phyloP scores from a whole-genome alignment of 1,284 basidiomycete species.

The Stereum hirsutum region DNA sequence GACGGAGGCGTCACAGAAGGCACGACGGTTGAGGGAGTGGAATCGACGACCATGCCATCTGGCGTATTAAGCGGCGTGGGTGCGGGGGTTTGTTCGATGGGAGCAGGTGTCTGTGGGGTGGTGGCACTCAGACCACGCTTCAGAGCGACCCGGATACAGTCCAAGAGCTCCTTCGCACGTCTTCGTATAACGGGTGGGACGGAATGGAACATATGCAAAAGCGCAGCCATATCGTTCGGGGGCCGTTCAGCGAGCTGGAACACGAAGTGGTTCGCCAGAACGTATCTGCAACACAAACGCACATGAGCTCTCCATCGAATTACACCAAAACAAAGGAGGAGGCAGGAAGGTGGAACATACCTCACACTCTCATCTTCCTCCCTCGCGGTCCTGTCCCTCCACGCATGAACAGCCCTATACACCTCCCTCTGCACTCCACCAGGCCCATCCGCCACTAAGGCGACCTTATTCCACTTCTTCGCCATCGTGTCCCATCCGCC shows the following conservation, averaged over 20 bases:
- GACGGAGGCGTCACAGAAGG: slow-evolving; percentile 5
- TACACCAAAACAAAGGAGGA: background rate
- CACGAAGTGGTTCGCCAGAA: slow-evolving; percentile 65
- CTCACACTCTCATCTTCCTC: slow-evolving; percentile 84
- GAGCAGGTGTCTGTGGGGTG: too few species aligned
- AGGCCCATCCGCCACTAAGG: slow-evolving; percentile 27
- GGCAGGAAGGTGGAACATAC: slow-evolving; percentile 28
- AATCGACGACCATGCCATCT: background rate
- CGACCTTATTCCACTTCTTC: slow-evolving; percentile 70
- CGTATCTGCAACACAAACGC: slow-evolving; percentile 35
- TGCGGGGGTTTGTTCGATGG: background rate
- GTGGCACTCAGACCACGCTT: slow-evolving; percentile 20
- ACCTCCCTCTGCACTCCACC: slow-evolving; percentile 8
- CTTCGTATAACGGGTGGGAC: slow-evolving; percentile 52
- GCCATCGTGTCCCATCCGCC: slow-evolving; percentile 72
- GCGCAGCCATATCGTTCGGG: slow-evolving; percentile 48
- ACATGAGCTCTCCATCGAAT: background rate
- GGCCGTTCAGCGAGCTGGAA: slow-evolving; percentile 62
- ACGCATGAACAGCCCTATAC: slow-evolving; percentile 51
- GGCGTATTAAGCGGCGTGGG: background rate
- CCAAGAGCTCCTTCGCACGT: slow-evolving; percentile 52
- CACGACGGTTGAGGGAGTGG: background rate
- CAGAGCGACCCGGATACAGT: slow-evolving; percentile 45
- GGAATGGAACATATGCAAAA: slow-evolving; percentile 46
- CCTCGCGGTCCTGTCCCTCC: slow-evolving; percentile 79